A percentile compares a stretch with the other conserved stretches of the same genome.
Evolutionary conservation across 306 rosid species (phyloP).

Genomic region (Quercus dentata): DNA sequence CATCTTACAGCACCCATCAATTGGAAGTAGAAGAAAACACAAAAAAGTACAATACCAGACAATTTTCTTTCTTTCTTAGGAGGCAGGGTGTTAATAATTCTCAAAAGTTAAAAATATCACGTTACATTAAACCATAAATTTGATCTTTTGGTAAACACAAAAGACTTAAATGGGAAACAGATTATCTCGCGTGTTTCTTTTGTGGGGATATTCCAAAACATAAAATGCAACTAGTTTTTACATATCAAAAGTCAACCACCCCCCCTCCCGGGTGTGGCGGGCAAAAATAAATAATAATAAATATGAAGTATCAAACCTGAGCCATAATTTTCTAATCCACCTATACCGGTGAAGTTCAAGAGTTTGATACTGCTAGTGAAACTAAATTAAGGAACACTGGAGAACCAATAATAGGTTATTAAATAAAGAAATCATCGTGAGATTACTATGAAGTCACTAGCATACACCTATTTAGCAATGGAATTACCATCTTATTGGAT

Average conservation of each 20-base stretch:
- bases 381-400: neutral
- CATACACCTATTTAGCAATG: neutral
- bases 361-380: neutral
- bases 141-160: neutral
- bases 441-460: neutral
- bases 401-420: neutral
- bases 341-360: neutral
- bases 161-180: neutral
- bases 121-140: neutral
- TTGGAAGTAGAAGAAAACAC: neutral
- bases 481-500: neutral
- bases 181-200: neutral
- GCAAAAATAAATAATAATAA: neutral
- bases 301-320: neutral
- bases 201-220: neutral
- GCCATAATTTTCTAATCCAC: neutral
- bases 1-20: neutral
- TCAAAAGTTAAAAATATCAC: neutral
- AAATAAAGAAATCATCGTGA: neutral
- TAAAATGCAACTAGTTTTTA: neutral
- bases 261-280: too few relatives aligned
- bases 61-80: too few relatives aligned
- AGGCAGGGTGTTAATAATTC: neutral
- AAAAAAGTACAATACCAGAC: neutral
- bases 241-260: too few relatives aligned